phyloP scores from a whole-genome alignment of 805 yeast species.

The Pichia kluyveri region DNA sequence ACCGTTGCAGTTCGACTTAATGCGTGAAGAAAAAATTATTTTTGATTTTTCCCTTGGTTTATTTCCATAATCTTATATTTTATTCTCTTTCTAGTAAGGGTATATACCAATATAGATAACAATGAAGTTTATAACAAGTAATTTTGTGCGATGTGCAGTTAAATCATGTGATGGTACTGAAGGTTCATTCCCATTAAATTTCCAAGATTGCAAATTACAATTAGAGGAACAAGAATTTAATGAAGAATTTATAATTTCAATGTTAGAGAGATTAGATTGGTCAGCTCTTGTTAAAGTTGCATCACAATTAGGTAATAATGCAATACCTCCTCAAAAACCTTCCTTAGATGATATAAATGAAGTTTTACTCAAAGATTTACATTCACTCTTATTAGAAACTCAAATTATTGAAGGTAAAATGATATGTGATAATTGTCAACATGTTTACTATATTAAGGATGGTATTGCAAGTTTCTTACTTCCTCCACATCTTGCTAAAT shows the following conservation, averaged over 20 bases:
- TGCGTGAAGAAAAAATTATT: too few relatives aligned
- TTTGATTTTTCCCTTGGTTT: too few relatives aligned
- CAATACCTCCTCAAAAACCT: constrained; percentile 57
- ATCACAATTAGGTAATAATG: constrained; percentile 56
- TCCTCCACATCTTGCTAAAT: constrained; percentile 81
- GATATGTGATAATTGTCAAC: constrained; percentile 81
- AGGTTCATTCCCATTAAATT: constrained; percentile 74
- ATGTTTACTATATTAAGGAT: constrained; percentile 82
- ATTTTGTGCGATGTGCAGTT: constrained; percentile 90
- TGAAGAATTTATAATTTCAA: constrained; percentile 67
- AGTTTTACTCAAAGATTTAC: constrained; percentile 64
- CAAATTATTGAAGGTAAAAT: constrained; percentile 82
- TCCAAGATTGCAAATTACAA: constrained; percentile 56
- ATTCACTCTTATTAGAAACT: constrained; percentile 72
- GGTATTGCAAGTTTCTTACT: constrained; percentile 88
- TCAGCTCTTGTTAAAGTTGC: constrained; percentile 73
- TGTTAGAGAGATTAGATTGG: constrained; percentile 85
- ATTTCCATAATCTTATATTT: too few relatives aligned
- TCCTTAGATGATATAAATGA: constrained; percentile 35
- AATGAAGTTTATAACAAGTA: constrained; percentile 95
- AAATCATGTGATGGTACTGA: constrained; percentile 67
- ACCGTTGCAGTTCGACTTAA: too few relatives aligned
- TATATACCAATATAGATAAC: too few relatives aligned
- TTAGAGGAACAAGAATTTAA: constrained; percentile 77
- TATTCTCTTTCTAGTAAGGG: too few relatives aligned